Percentiles rank a stretch among this genome's conserved stretches.
These are phyloP conservation scores for Cinnamomum chago DNA, from an alignment of 164 flowering plant genomes.

Conservation along the genomic window DNA sequence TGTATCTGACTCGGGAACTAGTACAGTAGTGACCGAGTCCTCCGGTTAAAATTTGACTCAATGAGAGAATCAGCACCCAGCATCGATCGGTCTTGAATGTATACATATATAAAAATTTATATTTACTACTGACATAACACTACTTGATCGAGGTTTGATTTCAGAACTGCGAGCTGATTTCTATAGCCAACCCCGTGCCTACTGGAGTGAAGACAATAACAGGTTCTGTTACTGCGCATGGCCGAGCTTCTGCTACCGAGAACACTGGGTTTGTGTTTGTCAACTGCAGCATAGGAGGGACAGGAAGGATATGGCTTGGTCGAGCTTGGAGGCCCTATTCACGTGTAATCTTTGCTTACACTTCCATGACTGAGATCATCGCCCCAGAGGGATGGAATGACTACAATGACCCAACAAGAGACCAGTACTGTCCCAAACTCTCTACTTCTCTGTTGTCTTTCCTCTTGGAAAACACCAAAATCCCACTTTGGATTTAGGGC, in stretches of 20 bases:
- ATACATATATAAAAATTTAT: no score
- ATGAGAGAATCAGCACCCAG: no score
- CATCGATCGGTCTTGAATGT: no score
- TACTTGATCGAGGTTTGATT: no score
- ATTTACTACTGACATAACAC: not conserved
- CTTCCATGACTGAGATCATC: conserved; percentile 73
- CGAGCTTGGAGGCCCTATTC: conserved; percentile 96
- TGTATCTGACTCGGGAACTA: no score
- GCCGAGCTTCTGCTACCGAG: conserved; percentile 62
- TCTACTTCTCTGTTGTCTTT: not conserved
- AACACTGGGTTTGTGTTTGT: conserved; percentile 74
- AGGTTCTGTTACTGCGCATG: conserved; percentile 83
- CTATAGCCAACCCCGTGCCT: conserved; percentile 72
- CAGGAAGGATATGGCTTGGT: conserved; percentile 85
- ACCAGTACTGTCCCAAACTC: conserved; percentile 41
- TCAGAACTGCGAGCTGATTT: conserved; percentile 61
- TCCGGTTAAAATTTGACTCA: no score
- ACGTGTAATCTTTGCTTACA: conserved; percentile 59
- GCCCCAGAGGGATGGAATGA: conserved; percentile 96
- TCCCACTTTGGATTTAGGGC: no score
- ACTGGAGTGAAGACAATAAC: conserved; percentile 47
- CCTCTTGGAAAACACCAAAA: no score
- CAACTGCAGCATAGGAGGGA: conserved; percentile 76
- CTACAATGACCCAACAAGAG: conserved; percentile 73
- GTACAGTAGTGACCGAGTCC: no score